Evolutionary conservation across 257 asterid species (phyloP), one percentile per base, ranked within the genome.

Genomic region (Solanum sparsipilum): DNA sequence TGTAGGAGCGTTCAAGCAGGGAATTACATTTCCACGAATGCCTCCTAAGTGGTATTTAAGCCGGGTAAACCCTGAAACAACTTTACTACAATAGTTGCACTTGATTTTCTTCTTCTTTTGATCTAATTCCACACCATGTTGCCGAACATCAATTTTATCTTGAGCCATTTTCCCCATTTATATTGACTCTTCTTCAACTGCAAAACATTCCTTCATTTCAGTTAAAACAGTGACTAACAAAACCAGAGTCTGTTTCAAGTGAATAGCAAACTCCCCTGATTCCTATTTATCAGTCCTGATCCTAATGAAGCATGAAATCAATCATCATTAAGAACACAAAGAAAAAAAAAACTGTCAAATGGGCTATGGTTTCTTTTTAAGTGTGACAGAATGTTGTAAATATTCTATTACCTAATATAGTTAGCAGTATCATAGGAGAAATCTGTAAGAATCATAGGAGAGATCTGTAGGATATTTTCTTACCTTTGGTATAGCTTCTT

Each of bases 11-110:
- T 44, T 32, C 72, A 63, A 34, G 56, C 90, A 86, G 79, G 90
- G 90, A 87, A 34, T 85, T 31, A 58, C 89, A 84, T 88, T 88
- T 39, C 89, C 86, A 5, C 88, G 75, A 31, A 89, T 20, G 85
- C 91, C 91, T 84, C 88, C 92, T 63, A 89, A 85, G 76, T 86
- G 87, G 67, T 71, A 84, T 38, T 88, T 92, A 6, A 91, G 87
- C 18, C 86, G 83, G 39, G 13, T 63, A 39, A 35, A 86, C 78
- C 84, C 79, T 75, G 87, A 81, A 38, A 89, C 85, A 88, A 70
- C 78, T 83, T 87, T 87, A 41, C 72, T 41, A 83, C 87, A 89
- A 76, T 89, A 87, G 63, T 86, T 87, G 71, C 90, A 90, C 48
- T 86, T 63, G 25, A 87, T 56, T 65, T 87, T 89, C 46, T 58